phyloP scores from a whole-genome alignment of 2,329 filamentous ascomycete genomes.

The Cercospora brassicicola region DNA sequence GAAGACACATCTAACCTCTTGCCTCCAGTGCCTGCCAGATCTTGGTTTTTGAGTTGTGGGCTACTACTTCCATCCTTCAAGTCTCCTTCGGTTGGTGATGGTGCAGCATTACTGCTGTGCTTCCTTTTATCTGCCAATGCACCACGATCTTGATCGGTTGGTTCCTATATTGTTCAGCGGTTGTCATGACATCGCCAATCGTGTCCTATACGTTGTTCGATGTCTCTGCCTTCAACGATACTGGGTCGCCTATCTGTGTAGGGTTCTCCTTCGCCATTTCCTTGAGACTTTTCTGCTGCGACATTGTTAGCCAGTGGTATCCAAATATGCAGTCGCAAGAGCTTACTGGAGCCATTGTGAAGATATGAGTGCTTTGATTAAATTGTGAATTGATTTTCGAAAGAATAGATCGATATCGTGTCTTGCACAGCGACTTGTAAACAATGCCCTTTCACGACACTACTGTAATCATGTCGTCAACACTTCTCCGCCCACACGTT shows the following conservation, averaged over 20 bases:
- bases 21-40: conserved; percentile 12
- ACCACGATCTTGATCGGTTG: conserved; percentile 38
- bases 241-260: conserved; percentile 39
- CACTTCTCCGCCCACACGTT: conserved; percentile 11
- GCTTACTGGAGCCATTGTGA: not conserved
- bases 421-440: conserved; percentile 2
- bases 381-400: not conserved
- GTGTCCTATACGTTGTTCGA: conserved; percentile 27
- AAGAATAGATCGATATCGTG: not conserved
- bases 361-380: not conserved
- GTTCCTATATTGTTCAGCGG: conserved; percentile 21
- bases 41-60: conserved; percentile 7
- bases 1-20: conserved; percentile 8
- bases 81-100: conserved; percentile 14
- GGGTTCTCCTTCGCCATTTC: conserved; percentile 34
- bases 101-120: not conserved
- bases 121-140: conserved; percentile 31
- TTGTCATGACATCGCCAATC: not conserved
- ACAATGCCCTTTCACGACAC: conserved; percentile 1
- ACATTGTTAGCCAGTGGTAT: not conserved
- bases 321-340: not conserved
- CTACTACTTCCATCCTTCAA: not conserved
- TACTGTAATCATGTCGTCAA: conserved; percentile 28
- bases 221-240: conserved; percentile 41
- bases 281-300: conserved; percentile 29